Base-by-base conservation (phyloP, 2,329 filamentous ascomycete genomes). In the Fusarium zealandicum region DNA sequence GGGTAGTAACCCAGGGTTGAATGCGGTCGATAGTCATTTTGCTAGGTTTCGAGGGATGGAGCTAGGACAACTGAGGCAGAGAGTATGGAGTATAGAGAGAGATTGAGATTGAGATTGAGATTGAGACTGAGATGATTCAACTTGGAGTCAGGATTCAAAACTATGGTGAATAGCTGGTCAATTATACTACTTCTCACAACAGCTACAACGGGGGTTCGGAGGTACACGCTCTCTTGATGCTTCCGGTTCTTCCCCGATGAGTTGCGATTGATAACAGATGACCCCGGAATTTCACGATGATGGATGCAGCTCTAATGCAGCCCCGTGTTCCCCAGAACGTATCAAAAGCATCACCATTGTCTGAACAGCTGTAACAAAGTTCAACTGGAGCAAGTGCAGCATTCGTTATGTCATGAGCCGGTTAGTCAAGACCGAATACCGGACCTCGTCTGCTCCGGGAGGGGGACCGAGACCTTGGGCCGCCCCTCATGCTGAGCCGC, bases 1-100 rank as follows among this genome's bases (percentile, higher is more conserved):
- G 57, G 6, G 57, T 61, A 9, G 44, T 61, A 40, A 53, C 54
- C 57, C 57, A 61, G 13, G 57, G 57, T 18, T 61, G 57, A 20
- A 37, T 51, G 17, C 57, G 57, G 40, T 61, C 57, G 44, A 56
- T 52, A 18, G 57, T 61, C 57, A 61, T 61, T n/a, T 16, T 58
- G 43, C 25, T 7, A 25, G 22, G 22, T 25, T 25, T 7, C n/a
- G 22, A 25, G 8, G 7, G 7, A 22, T 25, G 22, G 6, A 25
- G 7, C 9, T 8, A 25, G 8, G 22, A 25, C 22, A 25, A 45
- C 14, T 35, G 10, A 31, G 8, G 18, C 9, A 33, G 17, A 12
- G 13, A 6, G 14, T 14, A 36, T 14, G 8, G 7, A 14, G 14
- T 12, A 8, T n/a, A 28, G 27, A 22, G 8, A 36, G 16, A n/a